These are phyloP conservation scores for Eucalyptus cladocalyx DNA, from an alignment of 345 rosid genomes.

Conservation along the genomic window DNA sequence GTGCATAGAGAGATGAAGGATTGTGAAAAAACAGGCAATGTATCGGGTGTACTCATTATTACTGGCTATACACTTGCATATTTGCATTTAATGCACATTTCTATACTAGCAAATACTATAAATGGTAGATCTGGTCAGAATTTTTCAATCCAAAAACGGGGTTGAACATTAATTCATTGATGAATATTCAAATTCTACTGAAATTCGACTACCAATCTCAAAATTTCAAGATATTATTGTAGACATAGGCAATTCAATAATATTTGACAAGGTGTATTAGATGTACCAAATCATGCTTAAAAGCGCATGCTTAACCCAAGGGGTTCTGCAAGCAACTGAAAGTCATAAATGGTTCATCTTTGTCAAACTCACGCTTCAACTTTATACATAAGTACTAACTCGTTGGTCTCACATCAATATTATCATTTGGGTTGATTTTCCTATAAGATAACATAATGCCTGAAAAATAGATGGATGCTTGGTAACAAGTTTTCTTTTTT, in stretches of 20 bases:
- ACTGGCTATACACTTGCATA: background rate
- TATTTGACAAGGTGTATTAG: background rate
- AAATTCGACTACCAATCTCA: background rate
- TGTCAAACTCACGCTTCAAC: background rate
- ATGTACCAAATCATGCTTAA: background rate
- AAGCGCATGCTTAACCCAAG: background rate
- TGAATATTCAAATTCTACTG: background rate
- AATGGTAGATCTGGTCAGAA: background rate
- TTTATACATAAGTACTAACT: background rate
- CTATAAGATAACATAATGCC: background rate
- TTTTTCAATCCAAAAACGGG: background rate
- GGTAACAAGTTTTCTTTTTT: background rate
- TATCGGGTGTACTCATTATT: too few species aligned
- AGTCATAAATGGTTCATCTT: background rate
- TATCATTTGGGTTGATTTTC: background rate
- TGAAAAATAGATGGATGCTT: background rate
- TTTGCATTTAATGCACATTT: background rate
- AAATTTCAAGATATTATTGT: background rate
- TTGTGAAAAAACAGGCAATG: background rate
- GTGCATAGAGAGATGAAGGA: background rate
- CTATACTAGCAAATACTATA: background rate
- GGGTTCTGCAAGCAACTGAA: background rate
- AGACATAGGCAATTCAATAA: background rate
- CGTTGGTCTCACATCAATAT: background rate
- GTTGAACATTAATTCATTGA: background rate